Percentiles rank a stretch among this genome's conserved stretches.
These are phyloP conservation scores for Aspergillus fijiensis DNA, from an alignment of 2,329 filamentous ascomycete genomes.

Conservation along the genomic window DNA sequence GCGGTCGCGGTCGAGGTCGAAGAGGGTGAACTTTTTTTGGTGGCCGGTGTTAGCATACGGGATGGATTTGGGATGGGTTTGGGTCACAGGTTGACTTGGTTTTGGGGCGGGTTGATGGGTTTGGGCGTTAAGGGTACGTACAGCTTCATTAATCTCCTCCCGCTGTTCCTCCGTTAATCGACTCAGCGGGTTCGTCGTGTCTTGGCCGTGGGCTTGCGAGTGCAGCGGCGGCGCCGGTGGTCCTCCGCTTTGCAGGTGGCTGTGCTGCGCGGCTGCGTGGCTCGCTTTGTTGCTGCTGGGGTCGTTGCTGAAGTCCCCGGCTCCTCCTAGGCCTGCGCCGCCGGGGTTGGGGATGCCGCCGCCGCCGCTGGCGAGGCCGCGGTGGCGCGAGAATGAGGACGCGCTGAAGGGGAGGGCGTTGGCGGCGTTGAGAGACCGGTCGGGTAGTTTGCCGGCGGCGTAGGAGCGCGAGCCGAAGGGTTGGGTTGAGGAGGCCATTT, in stretches of 20 bases:
- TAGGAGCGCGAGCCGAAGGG: conserved; percentile 56
- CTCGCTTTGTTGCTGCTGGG: conserved; percentile 24
- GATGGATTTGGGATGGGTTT: background rate
- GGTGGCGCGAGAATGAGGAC: conserved; percentile 45
- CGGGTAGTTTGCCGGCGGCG: conserved; percentile 54
- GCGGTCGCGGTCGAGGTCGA: conserved; percentile 93
- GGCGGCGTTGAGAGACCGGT: conserved; percentile 43
- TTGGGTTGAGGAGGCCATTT: conserved; percentile 55
- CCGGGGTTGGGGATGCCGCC: conserved; percentile 17
- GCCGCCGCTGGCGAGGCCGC: conserved; percentile 35
- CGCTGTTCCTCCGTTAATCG: conserved; percentile 80
- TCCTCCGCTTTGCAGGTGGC: background rate
- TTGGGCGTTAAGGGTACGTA: conserved; percentile 49
- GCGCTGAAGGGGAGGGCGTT: conserved; percentile 46
- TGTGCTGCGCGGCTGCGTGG: conserved; percentile 26
- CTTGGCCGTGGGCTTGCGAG: conserved; percentile 43
- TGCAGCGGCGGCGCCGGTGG: conserved; percentile 17
- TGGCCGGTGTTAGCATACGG: background rate
- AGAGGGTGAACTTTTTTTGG: conserved; percentile 73
- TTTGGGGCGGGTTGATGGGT: background rate
- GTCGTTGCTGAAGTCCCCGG: conserved; percentile 30
- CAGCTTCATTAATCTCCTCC: conserved; percentile 91
- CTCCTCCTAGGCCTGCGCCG: background rate
- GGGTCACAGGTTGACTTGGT: too few relatives aligned
- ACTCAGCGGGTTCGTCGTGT: conserved; percentile 49